Percentiles rank a stretch among this genome's conserved stretches.
These are phyloP conservation scores for Lathyrus sativus DNA, from an alignment of 306 rosid species.

Conservation along the genomic window DNA sequence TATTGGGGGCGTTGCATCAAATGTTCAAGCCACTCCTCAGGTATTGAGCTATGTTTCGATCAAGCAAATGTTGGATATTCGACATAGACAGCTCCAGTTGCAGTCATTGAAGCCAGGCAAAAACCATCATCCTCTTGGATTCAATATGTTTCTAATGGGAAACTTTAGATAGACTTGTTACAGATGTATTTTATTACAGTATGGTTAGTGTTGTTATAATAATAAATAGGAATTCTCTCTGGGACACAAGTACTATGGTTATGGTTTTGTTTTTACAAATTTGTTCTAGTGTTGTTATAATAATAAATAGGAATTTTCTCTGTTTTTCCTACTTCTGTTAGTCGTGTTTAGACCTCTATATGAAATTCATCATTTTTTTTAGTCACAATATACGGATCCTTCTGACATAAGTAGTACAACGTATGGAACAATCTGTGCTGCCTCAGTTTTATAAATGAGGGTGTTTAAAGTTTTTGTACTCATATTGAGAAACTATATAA, in stretches of 20 bases:
- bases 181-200: not conserved
- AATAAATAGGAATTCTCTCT: not conserved
- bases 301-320: not conserved
- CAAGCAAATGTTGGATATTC: not conserved
- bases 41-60: slow-evolving; percentile 38
- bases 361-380: not conserved
- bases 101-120: not conserved
- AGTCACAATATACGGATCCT: not conserved
- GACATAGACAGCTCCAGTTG: not conserved
- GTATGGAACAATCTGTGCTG: not conserved
- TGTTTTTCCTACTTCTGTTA: not conserved
- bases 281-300: not conserved
- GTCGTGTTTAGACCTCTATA: not conserved
- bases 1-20: not conserved
- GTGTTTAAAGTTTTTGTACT: too few species aligned
- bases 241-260: not conserved
- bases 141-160: not conserved
- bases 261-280: not conserved
- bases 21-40: slow-evolving; percentile 37
- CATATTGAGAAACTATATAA: too few species aligned
- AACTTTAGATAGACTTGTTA: not conserved
- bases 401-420: not conserved
- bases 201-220: not conserved
- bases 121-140: not conserved
- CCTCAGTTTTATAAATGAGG: too few species aligned